These are phyloP conservation scores for Amorphotheca resinae DNA, from an alignment of 495 filamentous ascomycete genomes.

Conservation along the genomic window DNA sequence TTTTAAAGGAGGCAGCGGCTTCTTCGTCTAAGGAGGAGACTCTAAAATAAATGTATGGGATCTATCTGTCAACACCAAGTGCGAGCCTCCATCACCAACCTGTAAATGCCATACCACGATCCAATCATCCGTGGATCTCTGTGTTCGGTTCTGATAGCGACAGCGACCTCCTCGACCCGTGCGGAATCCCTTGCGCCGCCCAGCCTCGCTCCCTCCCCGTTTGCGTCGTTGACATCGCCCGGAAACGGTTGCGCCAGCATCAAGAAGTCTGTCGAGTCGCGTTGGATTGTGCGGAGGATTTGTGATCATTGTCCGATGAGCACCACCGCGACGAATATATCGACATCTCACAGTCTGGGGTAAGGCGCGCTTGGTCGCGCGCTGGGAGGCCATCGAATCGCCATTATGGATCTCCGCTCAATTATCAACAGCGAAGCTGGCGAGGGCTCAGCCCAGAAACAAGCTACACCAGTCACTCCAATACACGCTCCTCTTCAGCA, in stretches of 20 bases:
- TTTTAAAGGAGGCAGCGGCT: background rate
- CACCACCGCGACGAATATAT: slow-evolving; percentile 3
- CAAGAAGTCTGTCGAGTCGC: slow-evolving; percentile 5
- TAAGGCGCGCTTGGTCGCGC: slow-evolving; percentile 19
- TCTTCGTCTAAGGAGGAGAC: slow-evolving; percentile 2
- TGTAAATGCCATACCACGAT: slow-evolving; percentile 4
- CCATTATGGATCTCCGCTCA: slow-evolving; percentile 42
- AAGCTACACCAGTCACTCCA: slow-evolving; percentile 34
- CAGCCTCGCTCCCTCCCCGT: background rate
- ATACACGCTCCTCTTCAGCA: slow-evolving; percentile 28
- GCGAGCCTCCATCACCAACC: background rate
- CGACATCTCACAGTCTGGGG: slow-evolving; percentile 13
- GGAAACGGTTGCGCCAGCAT: slow-evolving; percentile 13
- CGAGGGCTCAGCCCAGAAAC: slow-evolving; percentile 20
- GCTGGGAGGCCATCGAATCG: slow-evolving; percentile 13
- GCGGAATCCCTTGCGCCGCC: background rate
- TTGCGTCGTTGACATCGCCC: slow-evolving; percentile 7
- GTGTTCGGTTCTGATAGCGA: background rate
- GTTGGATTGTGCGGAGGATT: background rate
- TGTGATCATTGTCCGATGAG: slow-evolving; percentile 14
- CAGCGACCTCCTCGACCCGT: slow-evolving; percentile 1
- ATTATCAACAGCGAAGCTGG: slow-evolving; percentile 40
- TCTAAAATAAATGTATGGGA: slow-evolving; percentile 6
- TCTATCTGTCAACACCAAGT: slow-evolving; percentile 4
- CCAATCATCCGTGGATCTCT: background rate